Percentiles rank a stretch among this genome's conserved stretches.
Conservation (phyloP, 2,329 filamentous ascomycete species). For the Diatrype stigma region DNA sequence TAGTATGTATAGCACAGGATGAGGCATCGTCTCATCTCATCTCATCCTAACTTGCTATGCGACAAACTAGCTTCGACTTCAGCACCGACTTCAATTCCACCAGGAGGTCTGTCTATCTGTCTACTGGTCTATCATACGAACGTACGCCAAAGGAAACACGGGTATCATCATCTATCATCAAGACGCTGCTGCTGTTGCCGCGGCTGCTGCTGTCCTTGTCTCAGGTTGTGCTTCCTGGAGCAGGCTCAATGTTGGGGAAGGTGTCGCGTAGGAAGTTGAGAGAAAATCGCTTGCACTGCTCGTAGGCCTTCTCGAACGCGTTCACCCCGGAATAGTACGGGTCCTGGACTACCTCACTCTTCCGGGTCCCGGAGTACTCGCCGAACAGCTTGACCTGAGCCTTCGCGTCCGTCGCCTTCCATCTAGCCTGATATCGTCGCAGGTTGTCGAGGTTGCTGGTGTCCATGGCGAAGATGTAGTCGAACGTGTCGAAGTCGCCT, state of each 20-base stretch:
- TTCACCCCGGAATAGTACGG: slow-evolving; percentile 87
- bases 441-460: slow-evolving; percentile 72
- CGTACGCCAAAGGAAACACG: background rate
- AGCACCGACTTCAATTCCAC: no score
- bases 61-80: no score
- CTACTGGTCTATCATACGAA: background rate
- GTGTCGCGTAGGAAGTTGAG: slow-evolving; percentile 67
- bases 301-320: slow-evolving; percentile 81
- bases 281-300: slow-evolving; percentile 75
- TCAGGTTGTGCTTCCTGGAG: no score
- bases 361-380: slow-evolving; percentile 65
- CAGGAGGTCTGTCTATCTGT: no score
- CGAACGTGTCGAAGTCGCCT: slow-evolving; percentile 77
- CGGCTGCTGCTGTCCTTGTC: no score
- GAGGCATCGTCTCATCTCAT: no score
- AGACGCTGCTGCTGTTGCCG: no score
- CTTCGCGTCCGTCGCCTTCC: slow-evolving; percentile 51
- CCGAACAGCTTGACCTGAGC: slow-evolving; percentile 79
- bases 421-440: slow-evolving; percentile 50
- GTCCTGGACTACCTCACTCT: slow-evolving; percentile 71
- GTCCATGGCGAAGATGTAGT: slow-evolving; percentile 97
- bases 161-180: background rate
- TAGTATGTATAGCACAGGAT: no score
- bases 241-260: slow-evolving; percentile 31
- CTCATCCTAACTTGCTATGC: no score